Conservation (phyloP, 345 rosid genomes). For the Balakata baccata region DNA sequence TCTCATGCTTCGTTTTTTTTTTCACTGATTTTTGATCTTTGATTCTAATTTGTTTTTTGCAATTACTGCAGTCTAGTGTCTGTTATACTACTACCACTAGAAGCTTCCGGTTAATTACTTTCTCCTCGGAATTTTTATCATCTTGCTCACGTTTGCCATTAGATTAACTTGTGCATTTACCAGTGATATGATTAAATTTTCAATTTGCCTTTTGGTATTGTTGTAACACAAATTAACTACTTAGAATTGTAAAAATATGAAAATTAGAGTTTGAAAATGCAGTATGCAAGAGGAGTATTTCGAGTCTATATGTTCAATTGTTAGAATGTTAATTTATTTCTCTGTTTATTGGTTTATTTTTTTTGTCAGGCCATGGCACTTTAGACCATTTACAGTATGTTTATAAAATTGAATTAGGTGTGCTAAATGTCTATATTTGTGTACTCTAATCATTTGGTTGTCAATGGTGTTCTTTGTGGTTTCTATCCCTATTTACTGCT, state of each 20-base stretch:
- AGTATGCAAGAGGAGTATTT: neutral
- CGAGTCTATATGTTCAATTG: neutral
- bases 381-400: neutral
- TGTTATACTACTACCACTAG: constrained; percentile 78
- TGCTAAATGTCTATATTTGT: neutral
- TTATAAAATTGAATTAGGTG: neutral
- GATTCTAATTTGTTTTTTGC: neutral
- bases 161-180: constrained; percentile 92
- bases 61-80: constrained; percentile 60
- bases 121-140: constrained; percentile 67
- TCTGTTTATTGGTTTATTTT: neutral
- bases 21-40: neutral
- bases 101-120: constrained; percentile 83
- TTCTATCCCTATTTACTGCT: neutral
- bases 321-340: neutral
- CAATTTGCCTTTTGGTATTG: neutral
- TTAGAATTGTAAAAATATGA: too few relatives aligned
- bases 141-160: constrained; percentile 62
- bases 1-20: too few relatives aligned
- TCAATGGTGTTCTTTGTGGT: neutral
- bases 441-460: neutral
- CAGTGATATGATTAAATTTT: constrained; percentile 38
- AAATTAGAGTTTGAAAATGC: neutral
- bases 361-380: neutral
- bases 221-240: too few relatives aligned